Percentiles rank a stretch among this genome's conserved stretches.
phyloP scores from a whole-genome alignment of 2,329 filamentous ascomycete species.

The Trichoderma sp. region DNA sequence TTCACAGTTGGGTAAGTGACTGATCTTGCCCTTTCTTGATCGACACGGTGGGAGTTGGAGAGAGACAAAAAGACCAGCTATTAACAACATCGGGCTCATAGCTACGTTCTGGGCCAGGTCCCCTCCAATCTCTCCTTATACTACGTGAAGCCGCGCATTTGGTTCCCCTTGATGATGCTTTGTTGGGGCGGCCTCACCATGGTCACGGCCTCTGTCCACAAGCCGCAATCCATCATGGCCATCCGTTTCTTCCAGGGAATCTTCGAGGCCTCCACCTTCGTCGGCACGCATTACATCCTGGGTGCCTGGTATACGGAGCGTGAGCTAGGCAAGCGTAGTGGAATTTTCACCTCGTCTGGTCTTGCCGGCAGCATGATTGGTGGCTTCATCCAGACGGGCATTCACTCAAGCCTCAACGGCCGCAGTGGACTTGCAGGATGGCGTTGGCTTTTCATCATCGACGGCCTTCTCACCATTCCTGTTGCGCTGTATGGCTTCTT shows the following conservation, averaged over 20 bases:
- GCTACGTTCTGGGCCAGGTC: slow-evolving; percentile 55
- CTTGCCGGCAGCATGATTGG: slow-evolving; percentile 51
- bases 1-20: slow-evolving; percentile 35
- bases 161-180: slow-evolving; percentile 62
- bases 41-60: background rate
- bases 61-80: background rate
- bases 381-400: slow-evolving; percentile 61
- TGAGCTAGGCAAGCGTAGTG: slow-evolving; percentile 61
- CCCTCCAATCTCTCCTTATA: slow-evolving; percentile 61
- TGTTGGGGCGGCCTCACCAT: slow-evolving; percentile 63
- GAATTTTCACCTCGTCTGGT: slow-evolving; percentile 60
- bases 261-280: slow-evolving; percentile 39
- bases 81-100: slow-evolving; percentile 4
- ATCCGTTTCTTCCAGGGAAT: slow-evolving; percentile 41
- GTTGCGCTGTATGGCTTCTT: slow-evolving; percentile 36
- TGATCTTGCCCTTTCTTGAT: background rate
- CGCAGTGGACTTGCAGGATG: slow-evolving; percentile 58
- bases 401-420: slow-evolving; percentile 46
- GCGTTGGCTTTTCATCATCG: slow-evolving; percentile 69
- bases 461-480: slow-evolving; percentile 50
- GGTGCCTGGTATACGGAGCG: slow-evolving; percentile 57
- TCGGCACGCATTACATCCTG: slow-evolving; percentile 42
- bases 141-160: slow-evolving; percentile 60
- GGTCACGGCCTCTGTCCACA: slow-evolving; percentile 42
- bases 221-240: slow-evolving; percentile 36